Base-by-base conservation (phyloP, 345 rosid genomes). In the Erucastrum elatum region DNA sequence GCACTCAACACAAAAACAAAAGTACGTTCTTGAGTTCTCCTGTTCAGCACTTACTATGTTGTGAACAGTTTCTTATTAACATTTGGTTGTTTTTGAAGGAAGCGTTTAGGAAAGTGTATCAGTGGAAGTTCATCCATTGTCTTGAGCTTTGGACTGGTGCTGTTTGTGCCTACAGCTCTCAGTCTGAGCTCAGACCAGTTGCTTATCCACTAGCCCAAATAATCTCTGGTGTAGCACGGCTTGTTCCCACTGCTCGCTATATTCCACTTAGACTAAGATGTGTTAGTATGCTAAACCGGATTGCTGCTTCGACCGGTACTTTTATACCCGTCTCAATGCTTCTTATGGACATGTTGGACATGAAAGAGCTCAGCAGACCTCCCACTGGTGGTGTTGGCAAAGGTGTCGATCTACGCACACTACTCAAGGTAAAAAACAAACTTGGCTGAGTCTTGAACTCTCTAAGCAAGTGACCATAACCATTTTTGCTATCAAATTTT, bases 111-210 rank as follows among this genome's bases (percentile, higher is more conserved):
- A 91, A 93, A 84, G 98, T 95, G 68, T 95, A 93, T 82, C 98
- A 91, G 75, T 95, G 99, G 99, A 95, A 95, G 80, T 95, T 88
- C 80, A 88, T 93, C 25, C 92, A 87, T 80, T 93, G 99, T 80
- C 94, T 95, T 77, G 98, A 95, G 88, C 94, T 95, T 58, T 95
- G 98, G 98, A 95, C 99, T 12, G 93, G 97, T 75, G 97, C 97
- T 64, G 79, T 95, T 66, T 93, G 96, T 82, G 78, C 92, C 51
- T 90, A 85, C 68, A 78, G 87, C 73, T 78, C 88, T 44, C 93
- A 91, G 79, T 85, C 93, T 74, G 98, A 89, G 78, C 87, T 93
- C 59, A 83, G 82, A 77, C 91, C 94, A 71, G 96, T 95, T 76
- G 93, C 97, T 69, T 95, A 95, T 83, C 99, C 98, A 25, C 79